Percentiles rank a stretch among this genome's conserved stretches.
Conservation (phyloP, 352 stramenopile genomes). For the Phytophthora syringae region DNA sequence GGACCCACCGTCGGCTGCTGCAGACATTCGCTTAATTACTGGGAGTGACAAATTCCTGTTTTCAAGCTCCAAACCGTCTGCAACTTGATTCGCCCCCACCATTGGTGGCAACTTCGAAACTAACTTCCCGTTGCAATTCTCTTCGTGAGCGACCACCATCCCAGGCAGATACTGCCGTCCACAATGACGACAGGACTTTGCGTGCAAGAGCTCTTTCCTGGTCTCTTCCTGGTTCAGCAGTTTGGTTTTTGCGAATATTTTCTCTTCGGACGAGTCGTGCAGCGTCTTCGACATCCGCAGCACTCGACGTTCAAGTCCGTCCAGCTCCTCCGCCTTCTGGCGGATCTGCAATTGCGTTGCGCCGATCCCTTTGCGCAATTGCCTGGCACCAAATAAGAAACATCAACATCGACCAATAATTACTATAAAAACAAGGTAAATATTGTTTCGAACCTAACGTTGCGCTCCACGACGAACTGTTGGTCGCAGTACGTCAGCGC, state of each 20-base stretch:
- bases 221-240: constrained; percentile 47
- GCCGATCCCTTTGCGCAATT: constrained; percentile 47
- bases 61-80: constrained; percentile 20
- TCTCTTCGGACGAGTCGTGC: constrained; percentile 44
- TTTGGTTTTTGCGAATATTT: constrained; percentile 51
- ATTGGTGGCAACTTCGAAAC: constrained; percentile 10
- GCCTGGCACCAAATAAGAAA: constrained; percentile 20
- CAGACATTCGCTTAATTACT: not conserved
- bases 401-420: no score
- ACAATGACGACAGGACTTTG: constrained; percentile 41
- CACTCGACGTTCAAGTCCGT: constrained; percentile 56
- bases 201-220: constrained; percentile 34
- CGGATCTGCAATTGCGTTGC: constrained; percentile 49
- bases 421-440: no score
- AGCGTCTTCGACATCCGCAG: constrained; percentile 50
- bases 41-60: constrained; percentile 1
- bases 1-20: not conserved
- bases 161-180: constrained; percentile 39
- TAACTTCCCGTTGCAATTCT: constrained; percentile 23
- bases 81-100: constrained; percentile 30
- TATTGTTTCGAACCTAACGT: constrained; percentile 53
- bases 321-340: constrained; percentile 53
- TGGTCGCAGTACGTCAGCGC: constrained; percentile 57
- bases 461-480: constrained; percentile 63
- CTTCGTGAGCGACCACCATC: constrained; percentile 39